A percentile compares a stretch with the other conserved stretches of the same genome.
phyloP scores from a whole-genome alignment of 306 rosid genomes.

The Rosa multiflora region DNA sequence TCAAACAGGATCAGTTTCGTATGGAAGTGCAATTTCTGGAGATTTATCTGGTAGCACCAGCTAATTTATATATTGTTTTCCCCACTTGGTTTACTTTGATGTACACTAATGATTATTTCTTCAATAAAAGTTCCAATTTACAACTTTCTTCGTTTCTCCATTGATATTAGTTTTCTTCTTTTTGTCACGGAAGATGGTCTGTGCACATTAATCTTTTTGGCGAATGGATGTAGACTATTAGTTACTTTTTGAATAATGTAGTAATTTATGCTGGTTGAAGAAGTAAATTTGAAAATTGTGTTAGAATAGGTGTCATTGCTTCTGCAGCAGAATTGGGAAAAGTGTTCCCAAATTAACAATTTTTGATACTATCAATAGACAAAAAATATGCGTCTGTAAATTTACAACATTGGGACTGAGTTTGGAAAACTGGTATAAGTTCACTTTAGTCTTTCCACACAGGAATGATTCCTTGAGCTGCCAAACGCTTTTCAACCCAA shows the following conservation, averaged over 20 bases:
- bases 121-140: not conserved
- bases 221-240: not conserved
- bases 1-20: conserved; percentile 86
- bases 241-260: not conserved
- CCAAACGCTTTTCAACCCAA: conserved; percentile 97
- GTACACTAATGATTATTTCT: not conserved
- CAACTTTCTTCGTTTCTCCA: not conserved
- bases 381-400: not conserved
- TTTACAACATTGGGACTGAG: conserved; percentile 1
- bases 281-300: not conserved
- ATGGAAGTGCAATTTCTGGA: conserved; percentile 93
- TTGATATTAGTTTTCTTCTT: not conserved
- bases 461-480: conserved; percentile 95
- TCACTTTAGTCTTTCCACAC: conserved; percentile 66
- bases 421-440: conserved; percentile 3
- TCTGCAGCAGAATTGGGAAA: not conserved
- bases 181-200: not conserved
- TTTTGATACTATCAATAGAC: not conserved
- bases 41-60: conserved; percentile 92
- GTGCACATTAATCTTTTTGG: not conserved
- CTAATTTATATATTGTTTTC: conserved; percentile 21
- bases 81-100: not conserved
- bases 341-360: not conserved
- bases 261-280: not conserved
- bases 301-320: not conserved